Evolutionary conservation across 2,329 filamentous ascomycete species (phyloP), one percentile per base, ranked within the genome.

Genomic region (Ophiobolus disseminans): DNA sequence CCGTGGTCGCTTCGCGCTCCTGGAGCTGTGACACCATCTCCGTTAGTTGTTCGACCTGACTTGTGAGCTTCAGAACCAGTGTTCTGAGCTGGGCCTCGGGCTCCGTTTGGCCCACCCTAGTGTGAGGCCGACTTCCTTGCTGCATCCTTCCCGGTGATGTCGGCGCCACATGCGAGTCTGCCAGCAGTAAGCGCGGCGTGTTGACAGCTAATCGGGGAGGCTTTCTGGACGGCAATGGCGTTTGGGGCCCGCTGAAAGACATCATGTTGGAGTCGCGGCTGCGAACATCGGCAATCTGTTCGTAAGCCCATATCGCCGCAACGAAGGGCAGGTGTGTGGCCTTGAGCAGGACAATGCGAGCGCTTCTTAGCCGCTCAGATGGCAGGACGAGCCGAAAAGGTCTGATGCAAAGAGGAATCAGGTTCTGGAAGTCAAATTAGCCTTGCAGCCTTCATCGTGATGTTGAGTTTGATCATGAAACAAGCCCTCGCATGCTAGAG

Each of bases 391-490:
- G 78, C 48, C 88, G 82, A 50, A 91, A 78, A 0, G 90, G 90
- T 13, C 89, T 83, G 65, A 92, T 86, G 53, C 87, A 73, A 45
- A 92, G 78, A 6, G 89, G 86, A 35, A 93, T 77, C 30, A 94
- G 81, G 69, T 93, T 94, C 82, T 84, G 58, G 48, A 50, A 38
- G 31, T 38, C 32, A 40, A n/a, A 62, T 73, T 59, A 74, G 69
- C 63, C 64, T 66, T 60, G 52, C 53, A 38, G 40, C 55, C 21
- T 28, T 51, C 36, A 42, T 17, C 4, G 28, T 32, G 16, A 26
- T 26, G 11, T 25, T 37, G 28, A 6, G n/a, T 25, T 8, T 37
- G 19, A 22, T 37, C 32, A 35, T 40, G 35, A 22, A 23, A 53
- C 45, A 32, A 44, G 41, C n/a, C 20, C 13, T 23, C 16, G 35